Conservation (phyloP, 257 asterid genomes). For the Solanum rostratum region DNA sequence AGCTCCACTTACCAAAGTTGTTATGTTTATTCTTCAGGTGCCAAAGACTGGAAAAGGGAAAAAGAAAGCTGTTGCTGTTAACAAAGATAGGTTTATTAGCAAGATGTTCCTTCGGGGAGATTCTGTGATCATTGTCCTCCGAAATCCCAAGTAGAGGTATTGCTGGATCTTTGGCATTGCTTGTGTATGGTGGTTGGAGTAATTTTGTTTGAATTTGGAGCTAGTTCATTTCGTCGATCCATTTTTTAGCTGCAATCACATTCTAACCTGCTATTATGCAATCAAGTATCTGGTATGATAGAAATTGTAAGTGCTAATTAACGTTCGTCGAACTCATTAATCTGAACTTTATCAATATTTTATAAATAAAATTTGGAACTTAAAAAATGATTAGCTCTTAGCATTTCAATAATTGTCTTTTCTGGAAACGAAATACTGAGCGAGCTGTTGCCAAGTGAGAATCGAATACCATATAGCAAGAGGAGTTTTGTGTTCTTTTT, state of each 20-base stretch:
- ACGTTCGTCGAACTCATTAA: neutral
- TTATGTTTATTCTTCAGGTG: constrained; percentile 19
- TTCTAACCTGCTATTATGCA: neutral
- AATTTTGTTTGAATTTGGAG: neutral
- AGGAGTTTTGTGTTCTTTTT: neutral
- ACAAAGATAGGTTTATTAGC: constrained; percentile 78
- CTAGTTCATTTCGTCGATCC: neutral
- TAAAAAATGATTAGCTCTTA: neutral
- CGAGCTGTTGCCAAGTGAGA: neutral
- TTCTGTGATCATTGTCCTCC: constrained; percentile 80
- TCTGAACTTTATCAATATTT: neutral
- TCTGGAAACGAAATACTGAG: neutral
- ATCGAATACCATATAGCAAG: neutral
- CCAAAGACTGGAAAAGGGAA: constrained; percentile 86
- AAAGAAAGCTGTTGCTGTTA: constrained; percentile 82
- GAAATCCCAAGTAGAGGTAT: constrained; percentile 70
- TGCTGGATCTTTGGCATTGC: neutral
- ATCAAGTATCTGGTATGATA: neutral
- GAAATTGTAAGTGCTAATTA: neutral
- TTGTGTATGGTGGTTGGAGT: neutral
- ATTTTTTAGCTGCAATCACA: neutral
- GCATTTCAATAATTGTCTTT: neutral
- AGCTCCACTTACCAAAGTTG: neutral
- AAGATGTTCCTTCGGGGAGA: constrained; percentile 94
- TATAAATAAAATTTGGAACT: neutral